Base-by-base conservation (phyloP, 176 grass and related monocot genomes). In the Raddia guianensis region DNA sequence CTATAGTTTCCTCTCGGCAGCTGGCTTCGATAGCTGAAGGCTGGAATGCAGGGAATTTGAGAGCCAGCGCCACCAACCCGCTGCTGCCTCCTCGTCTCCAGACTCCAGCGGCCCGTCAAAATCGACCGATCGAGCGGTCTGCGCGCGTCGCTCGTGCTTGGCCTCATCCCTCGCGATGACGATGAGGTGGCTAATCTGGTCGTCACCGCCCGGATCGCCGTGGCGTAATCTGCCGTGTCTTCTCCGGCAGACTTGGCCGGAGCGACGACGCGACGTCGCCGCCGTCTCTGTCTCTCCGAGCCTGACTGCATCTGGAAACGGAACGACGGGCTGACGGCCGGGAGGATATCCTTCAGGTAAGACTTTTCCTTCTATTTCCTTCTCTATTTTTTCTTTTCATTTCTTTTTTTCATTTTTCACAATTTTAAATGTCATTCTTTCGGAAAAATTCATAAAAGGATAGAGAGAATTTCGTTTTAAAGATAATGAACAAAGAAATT, bases 171-270 rank as follows among this genome's bases (percentile, higher is more conserved):
- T 49, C 35, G 69, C 44, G 11, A 49, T 42, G 9, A 40, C 44
- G 11, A 49, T 42, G 9, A 40, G 37, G 37, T 40, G 37, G 37
- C 1, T 40, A 40, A 40, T 40, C 37, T 40, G 37, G 7, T 73
- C 50, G 14, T 10, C 49, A 72, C 53, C 12, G 66, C 9, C 43
- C 9, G 8, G n/a, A 12, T 49, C 67, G 46, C 12, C 45, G 45
- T 70, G 67, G 67, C 49, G 46, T 27, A 48, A 16, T 11, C 55
- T 79, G 75, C 83, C 68, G 83, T 85, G 58, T 10, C 67, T 71
- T 79, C 57, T 55, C 67, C 67, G 58, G 75, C 83, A 80, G 49
- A 40, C 76, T 55, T 35, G 5, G 20, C 57, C 35, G 27, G 81
- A 69, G 35, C 40, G 59, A 56, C 58, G 16, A 15, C 27, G 27